Evolutionary conservation across 1,139 yeast genomes (phyloP).

Genomic region (Sugiyamaella grinbergsii): DNA sequence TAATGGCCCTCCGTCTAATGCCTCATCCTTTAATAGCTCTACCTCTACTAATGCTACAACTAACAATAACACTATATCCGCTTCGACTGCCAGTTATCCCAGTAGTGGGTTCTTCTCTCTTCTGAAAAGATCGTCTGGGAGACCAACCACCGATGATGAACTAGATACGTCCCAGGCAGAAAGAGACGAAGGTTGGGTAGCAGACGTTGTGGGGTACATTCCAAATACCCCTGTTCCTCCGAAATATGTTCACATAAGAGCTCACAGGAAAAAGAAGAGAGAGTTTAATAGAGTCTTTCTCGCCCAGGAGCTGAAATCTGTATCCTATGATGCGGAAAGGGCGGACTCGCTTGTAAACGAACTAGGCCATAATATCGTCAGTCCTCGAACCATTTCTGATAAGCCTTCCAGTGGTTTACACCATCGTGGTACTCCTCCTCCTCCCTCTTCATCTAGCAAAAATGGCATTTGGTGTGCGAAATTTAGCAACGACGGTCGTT

Average conservation of each 20-base stretch:
- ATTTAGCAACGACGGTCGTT: constrained; percentile 79
- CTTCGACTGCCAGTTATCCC: too few relatives aligned
- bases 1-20: not conserved
- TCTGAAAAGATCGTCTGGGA: constrained; percentile 30
- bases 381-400: not conserved
- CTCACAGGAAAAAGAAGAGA: constrained; percentile 39
- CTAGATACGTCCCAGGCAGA: constrained; percentile 25
- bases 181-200: constrained; percentile 42
- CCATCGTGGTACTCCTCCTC: not conserved
- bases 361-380: too few relatives aligned
- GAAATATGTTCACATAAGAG: constrained; percentile 43
- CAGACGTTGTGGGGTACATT: constrained; percentile 40
- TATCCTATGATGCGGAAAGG: too few relatives aligned
- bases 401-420: not conserved
- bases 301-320: constrained; percentile 66
- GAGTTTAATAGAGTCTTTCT: constrained; percentile 62
- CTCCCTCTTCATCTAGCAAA: constrained; percentile 23
- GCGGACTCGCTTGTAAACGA: too few relatives aligned
- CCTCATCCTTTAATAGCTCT: not conserved
- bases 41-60: not conserved
- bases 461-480: constrained; percentile 70
- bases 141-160: constrained; percentile 36
- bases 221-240: constrained; percentile 40
- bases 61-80: not conserved
- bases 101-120: constrained; percentile 29